These are phyloP conservation scores for Pinus tabuliformis DNA, from an alignment of 75 land plant species.

Conservation along the genomic window DNA sequence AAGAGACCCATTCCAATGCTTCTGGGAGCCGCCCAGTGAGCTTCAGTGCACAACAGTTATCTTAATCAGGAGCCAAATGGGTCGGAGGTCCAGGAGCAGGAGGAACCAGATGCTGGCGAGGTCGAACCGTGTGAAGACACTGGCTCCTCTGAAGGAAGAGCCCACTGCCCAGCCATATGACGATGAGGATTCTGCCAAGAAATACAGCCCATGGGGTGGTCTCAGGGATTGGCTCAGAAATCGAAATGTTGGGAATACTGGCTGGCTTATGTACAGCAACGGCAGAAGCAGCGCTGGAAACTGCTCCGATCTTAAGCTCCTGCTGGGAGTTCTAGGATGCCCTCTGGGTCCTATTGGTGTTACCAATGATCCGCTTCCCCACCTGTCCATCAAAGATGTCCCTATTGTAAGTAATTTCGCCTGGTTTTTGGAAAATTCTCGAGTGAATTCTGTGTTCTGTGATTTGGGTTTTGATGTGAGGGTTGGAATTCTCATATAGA, in stretches of 20 bases:
- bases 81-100: conserved; percentile 6
- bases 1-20: no score
- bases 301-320: conserved; percentile 45
- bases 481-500: no score
- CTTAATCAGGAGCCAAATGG: conserved; percentile 7
- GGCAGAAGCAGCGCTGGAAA: conserved; percentile 10
- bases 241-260: neutral
- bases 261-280: neutral
- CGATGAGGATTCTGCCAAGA: conserved; percentile 27
- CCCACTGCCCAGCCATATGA: conserved; percentile 28
- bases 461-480: no score
- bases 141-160: conserved; percentile 49
- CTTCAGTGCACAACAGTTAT: no score
- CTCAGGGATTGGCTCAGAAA: conserved; percentile 33
- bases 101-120: conserved; percentile 14
- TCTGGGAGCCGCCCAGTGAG: no score
- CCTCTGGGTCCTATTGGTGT: conserved; percentile 70
- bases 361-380: conserved; percentile 15
- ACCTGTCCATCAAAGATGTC: conserved; percentile 33
- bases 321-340: conserved; percentile 77
- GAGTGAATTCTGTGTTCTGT: no score
- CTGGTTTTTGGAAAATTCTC: no score
- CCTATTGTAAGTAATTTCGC: conserved; percentile 36
- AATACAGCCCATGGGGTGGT: conserved; percentile 49
- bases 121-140: conserved; percentile 6